phyloP scores from a whole-genome alignment of 805 yeast genomes.

The Schwanniomyces vanrijiae region DNA sequence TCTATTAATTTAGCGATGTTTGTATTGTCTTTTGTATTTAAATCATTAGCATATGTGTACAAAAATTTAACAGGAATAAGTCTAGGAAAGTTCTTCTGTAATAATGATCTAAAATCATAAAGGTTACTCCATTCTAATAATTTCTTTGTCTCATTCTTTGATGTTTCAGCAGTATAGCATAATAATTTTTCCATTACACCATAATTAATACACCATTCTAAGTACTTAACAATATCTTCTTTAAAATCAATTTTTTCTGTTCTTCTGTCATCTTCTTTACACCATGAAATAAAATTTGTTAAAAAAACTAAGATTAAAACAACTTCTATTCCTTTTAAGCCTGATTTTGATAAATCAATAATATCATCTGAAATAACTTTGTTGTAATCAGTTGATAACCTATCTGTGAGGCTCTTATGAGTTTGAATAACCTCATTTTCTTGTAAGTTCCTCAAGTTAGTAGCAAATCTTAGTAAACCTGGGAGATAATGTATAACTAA shows the following conservation, averaged over 20 bases:
- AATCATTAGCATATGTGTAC: conserved; percentile 44
- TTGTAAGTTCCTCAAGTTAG: conserved; percentile 36
- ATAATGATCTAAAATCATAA: conserved; percentile 64
- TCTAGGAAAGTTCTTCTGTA: conserved; percentile 67
- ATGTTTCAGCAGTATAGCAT: conserved; percentile 59
- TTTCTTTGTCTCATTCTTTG: conserved; percentile 31
- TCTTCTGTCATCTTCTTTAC: conserved; percentile 49
- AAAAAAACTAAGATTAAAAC: conserved; percentile 50
- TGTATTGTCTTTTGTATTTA: conserved; percentile 23
- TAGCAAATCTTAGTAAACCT: conserved; percentile 47
- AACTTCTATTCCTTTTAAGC: conserved; percentile 37
- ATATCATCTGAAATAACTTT: conserved; percentile 20
- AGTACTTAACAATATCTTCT: conserved; percentile 55
- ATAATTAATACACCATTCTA: conserved; percentile 54
- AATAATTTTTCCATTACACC: conserved; percentile 74
- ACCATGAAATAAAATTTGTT: conserved; percentile 65
- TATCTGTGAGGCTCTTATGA: conserved; percentile 37
- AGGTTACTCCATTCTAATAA: conserved; percentile 46
- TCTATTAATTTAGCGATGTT: conserved; percentile 34
- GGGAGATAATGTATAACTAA: conserved; percentile 68
- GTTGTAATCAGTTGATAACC: conserved; percentile 23
- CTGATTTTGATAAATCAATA: conserved; percentile 33
- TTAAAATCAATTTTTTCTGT: conserved; percentile 51
- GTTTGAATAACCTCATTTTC: conserved; percentile 32
- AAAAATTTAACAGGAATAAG: conserved; percentile 51